These are phyloP conservation scores for Gleditsia sinensis DNA, from an alignment of 306 rosid species.

Conservation along the genomic window DNA sequence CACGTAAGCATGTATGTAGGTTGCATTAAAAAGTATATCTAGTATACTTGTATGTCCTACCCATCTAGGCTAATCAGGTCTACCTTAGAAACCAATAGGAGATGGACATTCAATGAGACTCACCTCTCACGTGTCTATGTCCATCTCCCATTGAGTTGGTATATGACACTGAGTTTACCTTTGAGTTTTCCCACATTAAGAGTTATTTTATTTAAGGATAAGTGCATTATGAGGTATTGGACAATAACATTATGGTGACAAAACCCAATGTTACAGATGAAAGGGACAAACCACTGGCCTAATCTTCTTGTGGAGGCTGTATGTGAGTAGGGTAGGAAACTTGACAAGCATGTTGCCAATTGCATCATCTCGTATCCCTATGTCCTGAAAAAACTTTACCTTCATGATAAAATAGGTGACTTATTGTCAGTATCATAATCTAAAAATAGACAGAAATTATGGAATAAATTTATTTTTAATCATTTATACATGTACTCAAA, in stretches of 20 bases:
- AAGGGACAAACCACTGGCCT: constrained; percentile 79
- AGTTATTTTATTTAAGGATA: no score
- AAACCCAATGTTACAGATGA: constrained; percentile 22
- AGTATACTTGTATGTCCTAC: no score
- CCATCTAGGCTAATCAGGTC: no score
- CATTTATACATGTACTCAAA: neutral
- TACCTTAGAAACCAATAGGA: no score
- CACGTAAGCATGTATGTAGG: no score
- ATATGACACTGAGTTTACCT: no score
- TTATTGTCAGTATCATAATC: constrained; percentile 26
- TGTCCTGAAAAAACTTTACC: constrained; percentile 79
- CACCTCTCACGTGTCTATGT: no score
- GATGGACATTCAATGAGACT: no score
- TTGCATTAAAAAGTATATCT: no score
- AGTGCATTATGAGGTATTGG: neutral
- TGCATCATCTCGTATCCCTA: constrained; percentile 78
- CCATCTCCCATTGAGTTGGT: no score
- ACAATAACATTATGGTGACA: constrained; percentile 6
- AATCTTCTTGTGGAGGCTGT: constrained; percentile 88
- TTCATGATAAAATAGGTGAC: constrained; percentile 38
- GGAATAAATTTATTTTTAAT: constrained; percentile 13
- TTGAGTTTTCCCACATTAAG: no score
- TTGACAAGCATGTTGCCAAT: constrained; percentile 93
- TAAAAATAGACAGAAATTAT: constrained; percentile 27
- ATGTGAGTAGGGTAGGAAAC: constrained; percentile 83